These are phyloP conservation scores for Clitopilus hobsonii DNA, from an alignment of 768 basidiomycete species.

Conservation along the genomic window DNA sequence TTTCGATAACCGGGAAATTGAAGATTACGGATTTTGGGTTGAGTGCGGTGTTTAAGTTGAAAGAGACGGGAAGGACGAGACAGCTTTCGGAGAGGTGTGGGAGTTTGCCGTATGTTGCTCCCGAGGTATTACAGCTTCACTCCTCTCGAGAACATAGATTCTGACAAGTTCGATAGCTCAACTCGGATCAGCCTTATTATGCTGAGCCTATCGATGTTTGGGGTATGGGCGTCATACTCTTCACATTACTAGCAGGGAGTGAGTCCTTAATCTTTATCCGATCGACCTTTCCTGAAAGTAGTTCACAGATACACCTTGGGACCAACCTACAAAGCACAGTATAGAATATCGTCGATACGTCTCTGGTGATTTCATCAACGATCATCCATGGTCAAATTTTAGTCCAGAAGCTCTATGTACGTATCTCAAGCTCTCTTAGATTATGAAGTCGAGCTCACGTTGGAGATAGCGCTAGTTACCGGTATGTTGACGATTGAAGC, in stretches of 20 bases:
- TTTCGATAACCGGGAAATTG: constrained; percentile 77
- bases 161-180: constrained; percentile 43
- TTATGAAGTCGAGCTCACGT: neutral
- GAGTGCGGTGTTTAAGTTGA: constrained; percentile 84
- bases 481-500: constrained; percentile 75
- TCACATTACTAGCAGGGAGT: constrained; percentile 90
- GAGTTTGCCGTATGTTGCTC: constrained; percentile 91
- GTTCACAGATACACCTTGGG: constrained; percentile 90
- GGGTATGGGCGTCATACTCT: constrained; percentile 94
- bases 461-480: constrained; percentile 60
- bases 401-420: constrained; percentile 54
- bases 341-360: constrained; percentile 78
- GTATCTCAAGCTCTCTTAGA: neutral
- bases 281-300: neutral
- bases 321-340: constrained; percentile 78
- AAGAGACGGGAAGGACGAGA: constrained; percentile 73
- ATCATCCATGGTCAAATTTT: constrained; percentile 79
- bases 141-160: neutral
- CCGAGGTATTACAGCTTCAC: constrained; percentile 60
- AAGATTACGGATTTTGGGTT: constrained; percentile 97
- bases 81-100: constrained; percentile 80
- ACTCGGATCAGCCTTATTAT: constrained; percentile 60
- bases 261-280: constrained; percentile 1
- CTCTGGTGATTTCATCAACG: constrained; percentile 65
- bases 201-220: constrained; percentile 96